These are phyloP conservation scores for Magnolia sinica DNA, from an alignment of 164 flowering plant species.

Conservation along the genomic window DNA sequence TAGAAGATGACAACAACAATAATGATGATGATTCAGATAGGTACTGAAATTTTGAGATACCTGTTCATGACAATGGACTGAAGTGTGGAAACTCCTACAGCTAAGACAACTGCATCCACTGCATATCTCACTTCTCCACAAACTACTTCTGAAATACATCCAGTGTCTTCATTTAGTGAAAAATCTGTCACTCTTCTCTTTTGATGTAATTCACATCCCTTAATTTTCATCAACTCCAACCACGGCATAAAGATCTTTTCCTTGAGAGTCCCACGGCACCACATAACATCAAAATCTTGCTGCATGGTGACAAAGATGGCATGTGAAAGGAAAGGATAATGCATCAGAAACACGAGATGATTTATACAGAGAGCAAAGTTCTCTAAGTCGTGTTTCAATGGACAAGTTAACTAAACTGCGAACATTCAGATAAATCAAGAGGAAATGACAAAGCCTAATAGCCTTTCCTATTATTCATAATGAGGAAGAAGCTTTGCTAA, in stretches of 20 bases:
- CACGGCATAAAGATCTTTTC: conserved; percentile 60
- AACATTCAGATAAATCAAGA: no score
- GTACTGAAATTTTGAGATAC: conserved; percentile 13
- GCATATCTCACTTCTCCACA: conserved; percentile 40
- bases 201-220: conserved; percentile 44
- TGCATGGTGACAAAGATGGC: conserved; percentile 15
- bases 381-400: no score
- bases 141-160: conserved; percentile 42
- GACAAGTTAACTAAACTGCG: no score
- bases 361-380: no score
- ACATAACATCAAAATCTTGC: conserved; percentile 49
- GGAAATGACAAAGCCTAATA: no score
- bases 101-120: conserved; percentile 57
- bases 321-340: no score
- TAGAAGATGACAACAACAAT: no score
- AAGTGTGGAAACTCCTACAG: conserved; percentile 53
- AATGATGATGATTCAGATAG: no score
- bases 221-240: conserved; percentile 41
- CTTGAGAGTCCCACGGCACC: conserved; percentile 47
- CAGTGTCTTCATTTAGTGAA: conserved; percentile 40
- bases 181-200: conserved; percentile 49
- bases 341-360: no score
- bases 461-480: no score
- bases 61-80: conserved; percentile 44
- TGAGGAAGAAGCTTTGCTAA: no score